These are phyloP conservation scores for Papiliotrema terrestris DNA, from an alignment of 1,284 basidiomycete genomes.

Conservation along the genomic window DNA sequence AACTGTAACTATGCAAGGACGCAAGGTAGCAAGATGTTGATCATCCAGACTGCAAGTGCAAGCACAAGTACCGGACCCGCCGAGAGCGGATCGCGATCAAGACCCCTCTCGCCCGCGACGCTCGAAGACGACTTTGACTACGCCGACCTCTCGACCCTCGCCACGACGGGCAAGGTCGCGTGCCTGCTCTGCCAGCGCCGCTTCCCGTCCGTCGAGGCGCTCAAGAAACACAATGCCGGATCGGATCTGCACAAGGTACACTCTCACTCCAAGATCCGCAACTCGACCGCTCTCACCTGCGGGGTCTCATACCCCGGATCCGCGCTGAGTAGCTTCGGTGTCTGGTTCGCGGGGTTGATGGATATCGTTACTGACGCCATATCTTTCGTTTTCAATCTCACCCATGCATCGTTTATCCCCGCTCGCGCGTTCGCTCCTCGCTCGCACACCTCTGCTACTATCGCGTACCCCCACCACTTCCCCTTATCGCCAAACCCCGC, in stretches of 20 bases:
- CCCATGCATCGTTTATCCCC: conserved; percentile 5
- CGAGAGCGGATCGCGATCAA: conserved; percentile 1
- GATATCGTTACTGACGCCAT: conserved; percentile 17
- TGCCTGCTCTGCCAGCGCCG: conserved; percentile 87
- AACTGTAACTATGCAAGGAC: not conserved
- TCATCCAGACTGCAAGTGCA: not conserved
- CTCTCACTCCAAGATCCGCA: conserved; percentile 47
- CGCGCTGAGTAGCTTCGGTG: conserved; percentile 5
- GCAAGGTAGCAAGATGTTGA: not conserved
- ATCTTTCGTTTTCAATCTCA: conserved; percentile 1
- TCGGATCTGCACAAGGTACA: conserved; percentile 84
- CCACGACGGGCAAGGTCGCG: conserved; percentile 56
- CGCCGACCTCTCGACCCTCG: conserved; percentile 56
- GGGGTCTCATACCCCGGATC: conserved; percentile 1
- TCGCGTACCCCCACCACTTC: not conserved
- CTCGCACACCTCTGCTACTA: too few species aligned
- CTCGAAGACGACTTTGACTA: conserved; percentile 63
- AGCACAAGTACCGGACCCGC: not conserved
- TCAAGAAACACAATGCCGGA: conserved; percentile 80
- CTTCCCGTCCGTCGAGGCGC: conserved; percentile 79
- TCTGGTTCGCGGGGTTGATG: conserved; percentile 24
- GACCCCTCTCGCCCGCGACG: not conserved
- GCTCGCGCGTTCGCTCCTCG: not conserved
- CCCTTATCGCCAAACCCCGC: not conserved
- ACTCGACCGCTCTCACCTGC: not conserved